Evolutionary conservation across 805 yeast genomes (phyloP), one percentile per base, ranked within the genome.

Genomic region (Sugiyamaella marilandica): DNA sequence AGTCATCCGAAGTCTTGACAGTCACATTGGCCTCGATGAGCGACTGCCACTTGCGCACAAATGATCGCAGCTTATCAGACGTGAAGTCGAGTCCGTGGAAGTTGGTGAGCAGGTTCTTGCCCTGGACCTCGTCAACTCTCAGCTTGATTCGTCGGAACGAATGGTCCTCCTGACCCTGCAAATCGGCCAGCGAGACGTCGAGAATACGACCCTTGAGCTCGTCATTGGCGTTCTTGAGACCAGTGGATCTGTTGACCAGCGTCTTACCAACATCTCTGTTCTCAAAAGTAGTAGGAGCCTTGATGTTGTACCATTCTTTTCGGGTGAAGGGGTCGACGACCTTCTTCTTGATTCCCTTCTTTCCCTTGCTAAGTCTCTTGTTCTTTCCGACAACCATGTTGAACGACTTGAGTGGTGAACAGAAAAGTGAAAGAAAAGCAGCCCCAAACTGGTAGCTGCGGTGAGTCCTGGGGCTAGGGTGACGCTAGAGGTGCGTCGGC

Each of bases 71-170:
- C 83, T 92, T 92, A 82, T 91, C 97, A 64, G 95, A 81, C 72
- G 98, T 91, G 85, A 92, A 91, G 82, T 90, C 95, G 78, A 92
- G 78, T 72, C 98, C 98, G 83, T 91, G 97, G 95, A 91, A 92
- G 95, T 92, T 92, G 82, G 98, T 91, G 75, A 91, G 83, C 73
- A 91, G 83, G 85, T 91, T 90, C 82, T 89, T 88, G 80, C 97
- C 98, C 81, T 92, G 97, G 68, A 91, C 96, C 81, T 92, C 98
- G 72, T 91, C 98, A 69, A 92, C 96, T 81, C 97, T 90, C 79
- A 92, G 87, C 79, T 86, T 88, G 74, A 92, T 80, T 81, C 92
- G 90, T 84, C 95, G 92, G 88, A 85, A 86, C 63, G 97, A 84
- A 84, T 91, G 96, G 81, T 92, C 98, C 82, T 92, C 98, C 71